Conservation (phyloP, 108 stramenopile species). For the Nitzschia palea region DNA sequence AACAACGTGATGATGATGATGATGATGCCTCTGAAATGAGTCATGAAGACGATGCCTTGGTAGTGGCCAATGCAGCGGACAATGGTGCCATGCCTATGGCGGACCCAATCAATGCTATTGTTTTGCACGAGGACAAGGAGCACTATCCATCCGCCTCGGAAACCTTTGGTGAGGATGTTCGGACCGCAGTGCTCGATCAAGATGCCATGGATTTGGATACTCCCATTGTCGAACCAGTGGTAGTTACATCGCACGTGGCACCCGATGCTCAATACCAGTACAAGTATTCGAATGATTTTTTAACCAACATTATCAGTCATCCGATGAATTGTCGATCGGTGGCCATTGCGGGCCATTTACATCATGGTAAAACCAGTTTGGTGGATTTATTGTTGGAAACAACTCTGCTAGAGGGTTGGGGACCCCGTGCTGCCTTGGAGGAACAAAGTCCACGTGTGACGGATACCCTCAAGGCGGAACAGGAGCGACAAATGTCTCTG, state of each 20-base stretch:
- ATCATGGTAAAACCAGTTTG: slow-evolving; percentile 94
- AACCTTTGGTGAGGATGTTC: slow-evolving; percentile 90
- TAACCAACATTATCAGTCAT: slow-evolving; percentile 58
- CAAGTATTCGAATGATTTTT: slow-evolving; percentile 56
- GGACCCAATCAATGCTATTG: slow-evolving; percentile 79
- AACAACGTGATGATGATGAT: slow-evolving; percentile 1
- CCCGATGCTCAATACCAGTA: background rate
- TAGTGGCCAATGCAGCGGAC: slow-evolving; percentile 29
- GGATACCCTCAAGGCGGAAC: slow-evolving; percentile 91
- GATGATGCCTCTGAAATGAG: slow-evolving; percentile 83
- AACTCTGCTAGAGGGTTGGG: slow-evolving; percentile 45
- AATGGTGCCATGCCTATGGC: slow-evolving; percentile 19
- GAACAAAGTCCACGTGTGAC: slow-evolving; percentile 68
- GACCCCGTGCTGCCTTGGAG: slow-evolving; percentile 35
- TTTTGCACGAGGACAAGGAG: slow-evolving; percentile 98
- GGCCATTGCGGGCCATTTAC: slow-evolving; percentile 93
- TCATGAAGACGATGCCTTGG: slow-evolving; percentile 45
- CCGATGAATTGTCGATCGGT: slow-evolving; percentile 76
- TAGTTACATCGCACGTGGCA: slow-evolving; percentile 51
- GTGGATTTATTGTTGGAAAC: slow-evolving; percentile 84
- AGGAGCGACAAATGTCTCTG: slow-evolving; percentile 91
- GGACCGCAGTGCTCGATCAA: slow-evolving; percentile 96
- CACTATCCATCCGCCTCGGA: slow-evolving; percentile 97
- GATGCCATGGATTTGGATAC: slow-evolving; percentile 97
- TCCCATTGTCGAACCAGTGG: slow-evolving; percentile 94